A percentile compares a stretch with the other conserved stretches of the same genome.
These are phyloP conservation scores for Cladosporium sp. DNA, from an alignment of 2,329 filamentous ascomycete species.

Conservation along the genomic window DNA sequence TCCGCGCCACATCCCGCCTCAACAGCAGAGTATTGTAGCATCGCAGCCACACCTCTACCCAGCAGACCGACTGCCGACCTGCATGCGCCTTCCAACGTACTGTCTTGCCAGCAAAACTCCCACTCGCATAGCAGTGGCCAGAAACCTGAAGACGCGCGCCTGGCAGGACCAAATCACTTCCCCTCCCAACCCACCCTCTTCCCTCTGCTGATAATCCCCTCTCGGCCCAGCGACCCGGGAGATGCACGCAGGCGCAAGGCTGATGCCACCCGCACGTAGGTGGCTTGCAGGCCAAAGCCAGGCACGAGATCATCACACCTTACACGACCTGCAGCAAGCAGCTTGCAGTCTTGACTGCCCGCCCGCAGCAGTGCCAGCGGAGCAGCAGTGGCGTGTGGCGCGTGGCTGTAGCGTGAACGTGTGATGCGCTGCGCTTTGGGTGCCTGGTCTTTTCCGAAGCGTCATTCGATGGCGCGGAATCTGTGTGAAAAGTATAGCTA, in stretches of 20 bases:
- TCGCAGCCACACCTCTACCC: background rate
- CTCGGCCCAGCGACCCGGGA: constrained; percentile 13
- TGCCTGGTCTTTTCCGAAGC: too few relatives aligned
- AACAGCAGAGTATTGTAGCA: too few relatives aligned
- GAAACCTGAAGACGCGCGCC: background rate
- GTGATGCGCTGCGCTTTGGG: background rate
- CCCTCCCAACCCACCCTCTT: constrained; percentile 12
- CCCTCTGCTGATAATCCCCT: too few relatives aligned
- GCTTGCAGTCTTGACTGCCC: too few relatives aligned
- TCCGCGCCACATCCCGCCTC: background rate
- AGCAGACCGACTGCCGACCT: background rate
- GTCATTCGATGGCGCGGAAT: too few relatives aligned
- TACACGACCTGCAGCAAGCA: background rate
- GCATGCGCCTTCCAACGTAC: background rate
- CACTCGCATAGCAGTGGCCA: too few relatives aligned
- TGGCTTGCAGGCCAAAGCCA: constrained; percentile 12
- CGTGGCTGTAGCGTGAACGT: background rate
- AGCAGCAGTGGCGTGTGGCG: background rate
- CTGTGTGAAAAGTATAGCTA: too few relatives aligned
- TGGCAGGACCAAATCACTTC: constrained; percentile 1
- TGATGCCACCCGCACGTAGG: constrained; percentile 10
- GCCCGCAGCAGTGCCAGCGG: background rate
- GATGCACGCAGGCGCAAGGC: constrained; percentile 1
- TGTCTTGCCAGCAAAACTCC: background rate
- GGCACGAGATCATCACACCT: constrained; percentile 11